Evolutionary conservation across 306 rosid species (phyloP), one percentile per base, ranked within the genome.

Genomic region (Parietaria judaica): DNA sequence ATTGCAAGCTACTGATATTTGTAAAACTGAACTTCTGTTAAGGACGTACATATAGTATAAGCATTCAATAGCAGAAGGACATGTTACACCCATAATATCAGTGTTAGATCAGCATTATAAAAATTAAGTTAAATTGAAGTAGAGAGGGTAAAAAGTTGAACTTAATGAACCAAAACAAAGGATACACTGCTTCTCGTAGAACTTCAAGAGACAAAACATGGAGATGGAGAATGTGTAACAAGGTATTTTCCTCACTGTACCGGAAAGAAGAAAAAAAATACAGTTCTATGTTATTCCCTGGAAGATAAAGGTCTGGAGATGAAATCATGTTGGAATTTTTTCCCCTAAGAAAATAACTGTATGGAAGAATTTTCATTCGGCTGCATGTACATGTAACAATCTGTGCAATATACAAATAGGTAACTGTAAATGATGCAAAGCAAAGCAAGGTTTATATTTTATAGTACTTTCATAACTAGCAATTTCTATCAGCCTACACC

Each of bases 151-250:
- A 41, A 41, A 23, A 41, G 3, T 1, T 41, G 45, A 41, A 41
- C 9, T 23, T 41, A 5, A 5, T 41, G 70, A 54, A 61, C 74
- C 66, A 31, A 65, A 13, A 68, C 41, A 67, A 79, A 88, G 99
- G 99, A 92, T 92, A 92, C 99, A 88, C 90, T 11, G 99, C 99
- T 73, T 86, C 96, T 81, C 83, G 84, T 69, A 92, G 83, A 58
- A 92, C 99, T 69, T 83, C 95, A 70, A 92, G 79, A 61, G 95
- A 77, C 66, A 88, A 84, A 75, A 84, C 79, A 69, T 92, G 99
- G 60, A 88, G 94, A 71, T 71, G 86, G 73, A 92, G 77, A 57
- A 70, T 63, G 52, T 80, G 79, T 63, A 80, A 73, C 70, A 84
- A 65, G 44, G 77, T 75, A 41, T 78, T 82, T 71, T 84, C 82